Conservation (phyloP, 176 grass and related monocot species). For the Phyllostachys edulis region DNA sequence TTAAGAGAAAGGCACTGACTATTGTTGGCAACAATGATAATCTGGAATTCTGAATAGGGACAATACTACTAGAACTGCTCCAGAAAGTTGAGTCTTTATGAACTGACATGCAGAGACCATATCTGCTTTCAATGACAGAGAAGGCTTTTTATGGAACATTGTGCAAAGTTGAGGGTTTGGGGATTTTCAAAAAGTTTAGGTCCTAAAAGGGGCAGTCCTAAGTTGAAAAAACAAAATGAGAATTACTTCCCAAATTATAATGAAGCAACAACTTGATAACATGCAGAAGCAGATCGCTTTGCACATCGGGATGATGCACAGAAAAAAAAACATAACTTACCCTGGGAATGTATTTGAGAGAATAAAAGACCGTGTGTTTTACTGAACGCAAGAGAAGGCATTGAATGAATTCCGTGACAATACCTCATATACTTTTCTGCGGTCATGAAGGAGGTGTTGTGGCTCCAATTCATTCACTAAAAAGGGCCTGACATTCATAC, state of each 20-base stretch:
- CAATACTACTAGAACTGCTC: background rate
- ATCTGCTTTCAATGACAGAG: background rate
- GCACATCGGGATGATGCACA: constrained; percentile 1
- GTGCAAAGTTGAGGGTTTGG: constrained; percentile 1
- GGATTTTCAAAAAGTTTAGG: background rate
- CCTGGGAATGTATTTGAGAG: background rate
- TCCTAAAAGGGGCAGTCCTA: background rate
- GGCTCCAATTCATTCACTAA: constrained; percentile 93
- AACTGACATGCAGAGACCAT: background rate
- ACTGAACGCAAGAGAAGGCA: constrained; percentile 16
- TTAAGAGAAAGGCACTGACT: background rate
- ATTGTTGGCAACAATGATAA: constrained; percentile 5
- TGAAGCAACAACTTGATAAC: constrained; percentile 1
- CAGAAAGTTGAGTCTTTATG: constrained; percentile 12
- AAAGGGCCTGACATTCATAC: constrained; percentile 62
- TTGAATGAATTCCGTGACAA: constrained; percentile 13
- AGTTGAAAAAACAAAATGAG: background rate
- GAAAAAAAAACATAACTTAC: constrained; percentile 17
- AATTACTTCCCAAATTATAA: constrained; percentile 14
- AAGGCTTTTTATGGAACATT: background rate
- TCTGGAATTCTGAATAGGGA: background rate
- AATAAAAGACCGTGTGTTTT: background rate
- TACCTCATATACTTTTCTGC: constrained; percentile 99
- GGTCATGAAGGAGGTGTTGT: constrained; percentile 92
- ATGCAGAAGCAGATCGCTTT: constrained; percentile 16